These are phyloP conservation scores for Diaporthe helianthi DNA, from an alignment of 2,329 filamentous ascomycete genomes.

Conservation along the genomic window DNA sequence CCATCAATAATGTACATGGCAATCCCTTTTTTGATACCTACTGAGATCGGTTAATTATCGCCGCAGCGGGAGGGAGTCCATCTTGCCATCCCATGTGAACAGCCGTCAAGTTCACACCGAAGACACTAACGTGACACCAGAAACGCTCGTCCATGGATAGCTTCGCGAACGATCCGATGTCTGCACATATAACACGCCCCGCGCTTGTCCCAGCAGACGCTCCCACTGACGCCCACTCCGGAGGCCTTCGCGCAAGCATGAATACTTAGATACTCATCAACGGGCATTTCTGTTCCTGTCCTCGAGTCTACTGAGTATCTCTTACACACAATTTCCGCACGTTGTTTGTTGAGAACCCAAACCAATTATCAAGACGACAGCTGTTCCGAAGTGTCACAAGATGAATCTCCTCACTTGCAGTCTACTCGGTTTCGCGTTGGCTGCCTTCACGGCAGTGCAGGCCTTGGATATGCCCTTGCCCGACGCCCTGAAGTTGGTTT, in stretches of 20 bases:
- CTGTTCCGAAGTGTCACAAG: not conserved
- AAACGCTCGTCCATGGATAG: not conserved
- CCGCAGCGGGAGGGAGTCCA: no score
- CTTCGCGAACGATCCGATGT: conserved; percentile 1
- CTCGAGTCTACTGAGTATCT: fast-evolving
- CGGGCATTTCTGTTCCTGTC: not conserved
- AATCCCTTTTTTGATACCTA: no score
- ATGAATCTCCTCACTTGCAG: not conserved
- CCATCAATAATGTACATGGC: no score
- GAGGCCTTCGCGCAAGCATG: not conserved
- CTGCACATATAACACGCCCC: not conserved
- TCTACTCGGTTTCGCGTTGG: conserved; percentile 2
- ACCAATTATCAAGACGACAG: not conserved
- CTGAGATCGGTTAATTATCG: no score
- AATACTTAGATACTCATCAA: conserved; percentile 1
- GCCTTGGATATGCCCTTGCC: not conserved
- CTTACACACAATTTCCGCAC: not conserved
- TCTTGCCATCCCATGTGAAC: no score
- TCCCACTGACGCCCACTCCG: not conserved
- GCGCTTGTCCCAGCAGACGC: not conserved
- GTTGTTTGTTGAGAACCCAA: not conserved
- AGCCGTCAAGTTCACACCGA: not conserved
- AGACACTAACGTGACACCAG: not conserved
- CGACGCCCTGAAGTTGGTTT: not conserved
- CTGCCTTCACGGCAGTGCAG: not conserved